A percentile compares a stretch with the other conserved stretches of the same genome.
Conservation (phyloP, 2,329 filamentous ascomycete genomes). For the Colletotrichum sp. region DNA sequence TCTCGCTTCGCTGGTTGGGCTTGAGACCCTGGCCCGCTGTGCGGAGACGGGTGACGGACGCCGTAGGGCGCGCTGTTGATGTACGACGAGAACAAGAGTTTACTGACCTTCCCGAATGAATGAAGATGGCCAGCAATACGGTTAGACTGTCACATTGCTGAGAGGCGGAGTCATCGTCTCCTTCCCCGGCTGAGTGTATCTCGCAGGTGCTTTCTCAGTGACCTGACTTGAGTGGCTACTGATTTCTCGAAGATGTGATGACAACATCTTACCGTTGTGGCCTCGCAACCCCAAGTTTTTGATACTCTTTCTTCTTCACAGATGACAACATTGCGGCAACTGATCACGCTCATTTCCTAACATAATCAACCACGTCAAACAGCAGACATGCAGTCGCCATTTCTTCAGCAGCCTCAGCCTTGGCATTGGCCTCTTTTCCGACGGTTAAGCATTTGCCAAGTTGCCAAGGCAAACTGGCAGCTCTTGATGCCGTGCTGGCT, state of each 20-base stretch:
- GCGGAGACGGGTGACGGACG: neutral
- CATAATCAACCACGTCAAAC: neutral
- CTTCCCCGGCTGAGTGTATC: neutral
- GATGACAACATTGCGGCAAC: neutral
- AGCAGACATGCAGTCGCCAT: neutral
- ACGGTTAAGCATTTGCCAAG: slow-evolving; percentile 10
- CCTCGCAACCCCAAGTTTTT: accelerated
- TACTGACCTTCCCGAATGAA: neutral
- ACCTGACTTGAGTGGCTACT: no score
- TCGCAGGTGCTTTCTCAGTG: neutral
- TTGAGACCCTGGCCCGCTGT: neutral
- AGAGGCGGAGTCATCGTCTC: accelerated
- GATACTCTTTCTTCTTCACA: neutral
- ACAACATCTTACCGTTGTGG: neutral
- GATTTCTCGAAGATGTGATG: neutral
- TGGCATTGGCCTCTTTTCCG: neutral
- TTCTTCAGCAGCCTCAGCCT: neutral
- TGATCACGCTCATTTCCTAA: neutral
- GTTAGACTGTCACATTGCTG: neutral
- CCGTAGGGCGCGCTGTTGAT: neutral
- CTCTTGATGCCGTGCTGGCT: neutral
- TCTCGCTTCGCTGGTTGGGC: neutral
- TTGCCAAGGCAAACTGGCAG: neutral
- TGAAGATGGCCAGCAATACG: accelerated
- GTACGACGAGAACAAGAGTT: neutral